Base-by-base conservation (phyloP, 1,284 basidiomycete species). In the Heterobasidion annosum region DNA sequence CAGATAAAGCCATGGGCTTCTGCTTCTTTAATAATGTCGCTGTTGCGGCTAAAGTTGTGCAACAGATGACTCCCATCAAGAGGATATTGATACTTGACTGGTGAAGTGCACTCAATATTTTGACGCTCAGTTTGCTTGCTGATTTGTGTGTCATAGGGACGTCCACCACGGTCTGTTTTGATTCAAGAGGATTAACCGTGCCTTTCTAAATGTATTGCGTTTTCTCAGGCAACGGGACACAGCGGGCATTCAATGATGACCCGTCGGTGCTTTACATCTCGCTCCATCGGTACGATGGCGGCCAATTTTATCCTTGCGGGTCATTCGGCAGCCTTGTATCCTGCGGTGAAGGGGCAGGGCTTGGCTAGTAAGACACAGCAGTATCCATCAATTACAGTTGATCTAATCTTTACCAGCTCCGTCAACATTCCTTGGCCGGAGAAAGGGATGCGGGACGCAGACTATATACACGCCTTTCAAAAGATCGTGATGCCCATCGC, bases 11-110 rank as follows among this genome's bases (percentile, higher is more conserved):
- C 64, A 98, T 98, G 91, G 97, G 97, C 0, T 99, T 99, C 70
- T 99, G 97, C 70, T 95, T 99, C 73, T 98, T 93, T 75, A 99
- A 99, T 70, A 99, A 99, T 63, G 95, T 97, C 18, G 90, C 96
- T 1, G 89, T 99, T 6, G 95, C 95, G 1, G 81, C 91, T 48
- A 83, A 79, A 67, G 94, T 89, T 37, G 81, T 85, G 34, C 91
- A 88, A 63, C 75, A 85, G 57, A 65, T 77, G 46, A 88, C 88
- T 0, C 66, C 79, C 2, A 72, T 88, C 53, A 89, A 85, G 66
- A 91, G 82, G 64, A 84, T 99, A 13, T 67, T 99, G 61, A 98
- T 99, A 63, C 72, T 99, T 13, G 96, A 99, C 66, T 99, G 97
- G 96, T 95, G 65, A 64, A 87, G 71, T 34, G 47, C 54, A 51